Evolutionary conservation across 495 filamentous ascomycete genomes (phyloP), one percentile per base, ranked within the genome.

Genomic region (Hypoxylon fuscum): DNA sequence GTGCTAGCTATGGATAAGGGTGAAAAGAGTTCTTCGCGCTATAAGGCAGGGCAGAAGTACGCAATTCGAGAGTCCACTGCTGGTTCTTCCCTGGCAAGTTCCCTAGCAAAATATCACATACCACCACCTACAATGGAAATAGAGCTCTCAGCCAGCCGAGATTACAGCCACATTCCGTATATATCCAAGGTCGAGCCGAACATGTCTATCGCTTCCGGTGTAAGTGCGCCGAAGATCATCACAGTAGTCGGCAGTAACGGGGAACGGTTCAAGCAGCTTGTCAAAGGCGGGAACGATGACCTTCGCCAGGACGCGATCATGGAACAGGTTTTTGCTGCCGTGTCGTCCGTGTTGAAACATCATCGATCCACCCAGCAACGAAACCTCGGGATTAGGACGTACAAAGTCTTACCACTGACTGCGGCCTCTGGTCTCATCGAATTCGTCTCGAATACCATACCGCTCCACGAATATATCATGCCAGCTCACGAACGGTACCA

Each of bases 251-350:
- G 85, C 1, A 88, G 81, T 22, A 83, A 97, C 75, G 95, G 95
- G 7, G 69, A 80, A 25, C 83, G 80, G 18, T 97, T 89, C 74
- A 96, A 92, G 75, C 91, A 96, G 72, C 79, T 98, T 59, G 91
- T 95, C 70, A 99, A 99, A 77, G 90, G 90, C 66, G 92, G 93
- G 22, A 93, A 91, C 61, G 93, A 98, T 72, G 95, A 98, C 68
- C 83, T 99, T 10, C 89, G 95, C n/a, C 95, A 99, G 77, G 95
- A 99, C 69, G 92, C 95, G 14, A 99, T 99, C 77, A 99, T 99
- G 96, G 96, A 98, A 72, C 95, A 99, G 76, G 95, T 99, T 25
- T 99, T 98, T 75, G 91, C 91, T 44, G 91, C 96, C 82, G 95
- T 97, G 23, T 96, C 90, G 68, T 88, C 89, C 51, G 87, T 98